Conservation (phyloP, 1,139 yeast species). For the Geotrichum histeridarum region DNA sequence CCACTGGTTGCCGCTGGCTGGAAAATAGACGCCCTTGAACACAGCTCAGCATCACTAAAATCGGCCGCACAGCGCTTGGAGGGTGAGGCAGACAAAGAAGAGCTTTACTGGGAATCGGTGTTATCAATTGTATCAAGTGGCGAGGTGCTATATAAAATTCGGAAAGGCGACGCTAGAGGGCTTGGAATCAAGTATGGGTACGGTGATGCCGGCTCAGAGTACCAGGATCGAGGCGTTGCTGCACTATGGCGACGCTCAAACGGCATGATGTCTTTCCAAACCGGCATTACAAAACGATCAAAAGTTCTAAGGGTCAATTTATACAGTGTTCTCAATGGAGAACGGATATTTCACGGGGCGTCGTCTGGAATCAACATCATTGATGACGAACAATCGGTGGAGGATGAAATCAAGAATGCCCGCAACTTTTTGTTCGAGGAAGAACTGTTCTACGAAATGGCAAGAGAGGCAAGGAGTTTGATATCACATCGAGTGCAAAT, state of each 20-base stretch:
- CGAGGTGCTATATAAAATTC: constrained; percentile 68
- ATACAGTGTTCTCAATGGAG: constrained; percentile 27
- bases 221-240: constrained; percentile 70
- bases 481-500: constrained; percentile 70
- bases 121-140: constrained; percentile 51
- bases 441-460: constrained; percentile 48
- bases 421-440: constrained; percentile 78
- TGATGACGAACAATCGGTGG: constrained; percentile 24
- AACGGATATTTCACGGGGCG: constrained; percentile 27
- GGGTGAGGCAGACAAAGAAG: constrained; percentile 57
- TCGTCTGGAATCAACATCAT: constrained; percentile 21
- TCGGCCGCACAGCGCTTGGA: constrained; percentile 50
- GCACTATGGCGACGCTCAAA: constrained; percentile 44
- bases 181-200: constrained; percentile 85
- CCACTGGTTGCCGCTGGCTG: constrained; percentile 69
- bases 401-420: constrained; percentile 36
- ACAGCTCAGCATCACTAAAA: constrained; percentile 50
- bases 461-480: constrained; percentile 67
- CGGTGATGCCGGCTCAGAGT: constrained; percentile 83
- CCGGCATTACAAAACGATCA: constrained; percentile 31
- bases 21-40: constrained; percentile 67
- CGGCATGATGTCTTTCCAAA: constrained; percentile 34
- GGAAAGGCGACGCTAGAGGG: constrained; percentile 49
- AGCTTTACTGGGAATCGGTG: constrained; percentile 66
- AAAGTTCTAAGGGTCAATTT: constrained; percentile 42